A percentile compares a stretch with the other conserved stretches of the same genome.
These are phyloP conservation scores for Nitzschia putrida DNA, from an alignment of 108 stramenopile species.

Conservation along the genomic window DNA sequence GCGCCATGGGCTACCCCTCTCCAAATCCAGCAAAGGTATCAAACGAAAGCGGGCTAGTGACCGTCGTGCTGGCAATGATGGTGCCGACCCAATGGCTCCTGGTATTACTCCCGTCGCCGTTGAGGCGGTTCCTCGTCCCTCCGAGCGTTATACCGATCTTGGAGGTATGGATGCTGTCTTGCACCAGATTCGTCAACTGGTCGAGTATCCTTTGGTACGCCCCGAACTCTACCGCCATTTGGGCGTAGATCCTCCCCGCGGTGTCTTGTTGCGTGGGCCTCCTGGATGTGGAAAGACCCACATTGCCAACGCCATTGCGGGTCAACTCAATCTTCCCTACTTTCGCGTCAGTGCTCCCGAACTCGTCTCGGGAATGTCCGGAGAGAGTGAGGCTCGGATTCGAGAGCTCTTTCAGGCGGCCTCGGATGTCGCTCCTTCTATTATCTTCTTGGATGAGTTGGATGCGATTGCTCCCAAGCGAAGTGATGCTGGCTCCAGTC, in stretches of 20 bases:
- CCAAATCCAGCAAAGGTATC: slow-evolving; percentile 2
- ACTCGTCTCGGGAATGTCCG: slow-evolving; percentile 93
- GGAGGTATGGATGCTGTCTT: slow-evolving; percentile 80
- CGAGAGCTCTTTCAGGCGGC: slow-evolving; percentile 92
- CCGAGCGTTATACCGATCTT: slow-evolving; percentile 79
- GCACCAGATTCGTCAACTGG: slow-evolving; percentile 75
- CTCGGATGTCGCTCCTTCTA: slow-evolving; percentile 86
- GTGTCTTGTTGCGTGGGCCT: slow-evolving; percentile 97
- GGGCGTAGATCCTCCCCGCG: slow-evolving; percentile 96
- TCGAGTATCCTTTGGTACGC: slow-evolving; percentile 94
- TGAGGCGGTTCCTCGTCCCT: slow-evolving; percentile 72
- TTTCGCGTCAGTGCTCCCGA: slow-evolving; percentile 94
- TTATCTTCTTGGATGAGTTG: slow-evolving; percentile 98
- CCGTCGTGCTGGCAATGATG: slow-evolving; percentile 12
- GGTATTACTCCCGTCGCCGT: not conserved
- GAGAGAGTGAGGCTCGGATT: slow-evolving; percentile 91
- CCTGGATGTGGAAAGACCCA: slow-evolving; percentile 97
- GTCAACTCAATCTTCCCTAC: slow-evolving; percentile 66
- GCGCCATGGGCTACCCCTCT: not conserved
- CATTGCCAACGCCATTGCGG: slow-evolving; percentile 90
- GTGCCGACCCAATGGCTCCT: not conserved
- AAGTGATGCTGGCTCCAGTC: slow-evolving; percentile 66
- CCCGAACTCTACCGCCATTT: slow-evolving; percentile 95
- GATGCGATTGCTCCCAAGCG: slow-evolving; percentile 97
- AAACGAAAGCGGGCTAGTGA: slow-evolving; percentile 9